Evolutionary conservation across 1,284 basidiomycete species (phyloP), one percentile per base, ranked within the genome.

Genomic region (Wolfiporia cocos): DNA sequence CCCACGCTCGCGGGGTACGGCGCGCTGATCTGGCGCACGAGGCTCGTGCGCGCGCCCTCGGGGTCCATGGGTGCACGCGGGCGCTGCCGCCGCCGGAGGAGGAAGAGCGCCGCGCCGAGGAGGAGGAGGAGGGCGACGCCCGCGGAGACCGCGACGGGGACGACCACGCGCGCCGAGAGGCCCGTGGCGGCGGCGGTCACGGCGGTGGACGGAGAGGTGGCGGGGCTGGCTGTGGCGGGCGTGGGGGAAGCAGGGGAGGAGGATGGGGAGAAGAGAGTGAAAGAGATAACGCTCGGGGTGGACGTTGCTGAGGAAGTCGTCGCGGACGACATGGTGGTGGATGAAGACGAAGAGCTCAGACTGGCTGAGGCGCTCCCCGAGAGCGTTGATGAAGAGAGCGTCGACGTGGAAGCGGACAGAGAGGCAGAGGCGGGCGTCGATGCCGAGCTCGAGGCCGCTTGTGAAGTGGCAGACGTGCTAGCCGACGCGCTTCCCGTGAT

Each of bases 111-210:
- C 11, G 46, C 49, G 14, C 24, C 47, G n/a, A 55, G 46, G 9
- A 60, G 42, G 6, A 48, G 49, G 22, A 61, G 40, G 12, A 57
- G 42, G 30, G 48, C 47, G 15, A 60, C 34, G 15, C 52, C 51
- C 38, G 59, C 55, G 21, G 52, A 29, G 20, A 58, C 47, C 5
- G 55, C 51, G 20, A 61, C 51, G 37, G 50, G 49, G 37, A 55
- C 57, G 37, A 62, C 56, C 11, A 57, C 40, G n/a, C 54, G 39
- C n/a, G 49, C 50, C 15, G 58, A 49, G 9, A 56, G 44, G 2
- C 46, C 51, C 7, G 39, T 37, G 21, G 22, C 15, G 31, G 15
- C 41, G 4, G 48, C 33, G n/a, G n/a, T n/a, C n/a, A n/a, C 2
- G 31, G 23, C 5, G 47, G 29, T 5, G 43, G 15, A 9, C 22